A percentile compares a stretch with the other conserved stretches of the same genome.
phyloP scores from a whole-genome alignment of 164 flowering plant genomes.

The Vitis cinerea region DNA sequence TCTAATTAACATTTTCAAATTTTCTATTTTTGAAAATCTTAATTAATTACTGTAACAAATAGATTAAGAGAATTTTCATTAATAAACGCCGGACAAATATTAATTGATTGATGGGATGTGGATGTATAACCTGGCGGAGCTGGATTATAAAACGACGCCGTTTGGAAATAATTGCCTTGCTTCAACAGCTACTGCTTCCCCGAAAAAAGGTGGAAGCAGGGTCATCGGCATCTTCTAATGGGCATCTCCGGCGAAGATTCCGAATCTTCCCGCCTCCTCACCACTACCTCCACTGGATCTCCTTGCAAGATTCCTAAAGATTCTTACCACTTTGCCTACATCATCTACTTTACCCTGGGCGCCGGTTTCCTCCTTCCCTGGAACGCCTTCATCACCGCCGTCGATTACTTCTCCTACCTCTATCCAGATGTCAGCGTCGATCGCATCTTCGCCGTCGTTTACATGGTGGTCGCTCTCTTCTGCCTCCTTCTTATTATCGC shows the following conservation, averaged over 20 bases:
- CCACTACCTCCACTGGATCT: not conserved
- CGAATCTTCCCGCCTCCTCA: slow-evolving; percentile 25
- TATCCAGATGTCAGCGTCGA: slow-evolving; percentile 82
- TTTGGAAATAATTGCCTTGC: too few relatives aligned
- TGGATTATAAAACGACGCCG: too few relatives aligned
- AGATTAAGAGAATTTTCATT: too few relatives aligned
- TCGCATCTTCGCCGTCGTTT: slow-evolving; percentile 75
- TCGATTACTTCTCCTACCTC: slow-evolving; percentile 88
- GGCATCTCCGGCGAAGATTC: slow-evolving; percentile 16
- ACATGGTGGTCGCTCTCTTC: slow-evolving; percentile 64
- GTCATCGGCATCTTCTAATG: not conserved
- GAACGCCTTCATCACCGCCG: slow-evolving; percentile 99
- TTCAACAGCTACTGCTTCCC: not conserved
- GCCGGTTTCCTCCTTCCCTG: slow-evolving; percentile 88
- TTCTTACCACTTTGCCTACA: slow-evolving; percentile 72
- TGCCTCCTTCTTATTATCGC: slow-evolving; percentile 46
- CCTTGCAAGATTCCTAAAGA: slow-evolving; percentile 50
- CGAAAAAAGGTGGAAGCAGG: not conserved
- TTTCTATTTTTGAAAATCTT: too few relatives aligned
- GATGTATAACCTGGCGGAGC: too few relatives aligned
- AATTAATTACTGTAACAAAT: too few relatives aligned
- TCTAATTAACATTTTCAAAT: too few relatives aligned
- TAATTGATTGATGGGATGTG: too few relatives aligned
- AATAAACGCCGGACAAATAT: too few relatives aligned
- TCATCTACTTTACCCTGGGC: slow-evolving; percentile 82